Conservation (phyloP, 345 rosid species). For the Mercurialis annua region DNA sequence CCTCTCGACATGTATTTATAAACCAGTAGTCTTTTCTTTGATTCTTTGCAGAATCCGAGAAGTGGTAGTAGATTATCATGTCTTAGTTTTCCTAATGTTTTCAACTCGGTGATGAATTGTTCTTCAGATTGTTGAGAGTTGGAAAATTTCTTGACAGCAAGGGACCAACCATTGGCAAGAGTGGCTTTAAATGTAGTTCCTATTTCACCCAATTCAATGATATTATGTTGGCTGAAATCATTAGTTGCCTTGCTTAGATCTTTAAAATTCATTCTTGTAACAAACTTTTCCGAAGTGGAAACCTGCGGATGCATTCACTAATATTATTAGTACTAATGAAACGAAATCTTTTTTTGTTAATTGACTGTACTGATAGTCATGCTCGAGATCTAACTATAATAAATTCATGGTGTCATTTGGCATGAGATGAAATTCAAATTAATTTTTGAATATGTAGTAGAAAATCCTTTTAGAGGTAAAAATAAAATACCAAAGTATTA, state of each 20-base stretch:
- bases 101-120: constrained; percentile 11
- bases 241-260: constrained; percentile 5
- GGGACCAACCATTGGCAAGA: constrained; percentile 13
- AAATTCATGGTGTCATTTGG: too few relatives aligned
- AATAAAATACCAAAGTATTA: not conserved
- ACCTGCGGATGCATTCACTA: not conserved
- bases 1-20: constrained; percentile 29
- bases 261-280: not conserved
- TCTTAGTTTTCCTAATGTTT: constrained; percentile 10
- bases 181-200: constrained; percentile 14
- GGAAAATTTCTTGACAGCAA: constrained; percentile 15
- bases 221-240: not conserved
- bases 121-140: not conserved
- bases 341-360: too few relatives aligned
- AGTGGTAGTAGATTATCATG: constrained; percentile 19
- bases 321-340: not conserved
- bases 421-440: too few relatives aligned
- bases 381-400: too few relatives aligned
- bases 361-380: too few relatives aligned
- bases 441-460: too few relatives aligned
- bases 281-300: not conserved
- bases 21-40: constrained; percentile 21
- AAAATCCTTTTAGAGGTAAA: not conserved
- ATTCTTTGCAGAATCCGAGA: constrained; percentile 23
- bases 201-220: not conserved